Conservation (phyloP, 768 basidiomycete genomes). For the Lactarius deliciosus region DNA sequence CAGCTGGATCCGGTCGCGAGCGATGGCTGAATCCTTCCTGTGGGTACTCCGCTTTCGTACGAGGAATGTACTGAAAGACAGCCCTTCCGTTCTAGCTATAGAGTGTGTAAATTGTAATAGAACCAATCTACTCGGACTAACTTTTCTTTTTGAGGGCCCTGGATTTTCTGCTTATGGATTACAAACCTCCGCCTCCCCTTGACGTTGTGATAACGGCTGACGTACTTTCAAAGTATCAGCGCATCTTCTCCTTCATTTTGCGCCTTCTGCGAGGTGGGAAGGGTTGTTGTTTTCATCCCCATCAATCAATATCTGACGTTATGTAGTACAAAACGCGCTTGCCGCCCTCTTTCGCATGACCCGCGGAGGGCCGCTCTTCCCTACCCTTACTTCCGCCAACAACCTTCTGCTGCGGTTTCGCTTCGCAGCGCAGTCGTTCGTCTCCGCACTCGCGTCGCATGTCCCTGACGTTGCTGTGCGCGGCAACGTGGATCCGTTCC, state of each 20-base stretch:
- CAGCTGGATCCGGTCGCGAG: slow-evolving; percentile 59
- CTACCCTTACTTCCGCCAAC: slow-evolving; percentile 52
- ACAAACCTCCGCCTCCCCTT: slow-evolving; percentile 81
- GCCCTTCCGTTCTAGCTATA: slow-evolving; percentile 33
- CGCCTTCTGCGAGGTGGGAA: slow-evolving; percentile 71
- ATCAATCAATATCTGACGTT: background rate
- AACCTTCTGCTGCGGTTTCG: slow-evolving; percentile 65
- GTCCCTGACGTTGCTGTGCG: slow-evolving; percentile 81
- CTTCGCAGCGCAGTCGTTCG: slow-evolving; percentile 70
- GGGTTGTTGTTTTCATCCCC: background rate
- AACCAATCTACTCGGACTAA: slow-evolving; percentile 14
- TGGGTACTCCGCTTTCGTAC: slow-evolving; percentile 42
- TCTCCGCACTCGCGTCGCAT: slow-evolving; percentile 65
- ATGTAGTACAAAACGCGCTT: slow-evolving; percentile 64
- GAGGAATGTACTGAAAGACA: background rate
- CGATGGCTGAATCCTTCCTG: slow-evolving; percentile 83
- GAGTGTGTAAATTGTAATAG: slow-evolving; percentile 34
- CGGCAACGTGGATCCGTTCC: slow-evolving; percentile 71
- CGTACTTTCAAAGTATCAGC: slow-evolving; percentile 81
- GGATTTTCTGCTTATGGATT: slow-evolving; percentile 89
- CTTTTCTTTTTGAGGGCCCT: slow-evolving; percentile 54
- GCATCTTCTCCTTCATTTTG: slow-evolving; percentile 77
- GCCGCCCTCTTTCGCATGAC: slow-evolving; percentile 67
- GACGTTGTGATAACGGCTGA: slow-evolving; percentile 68
- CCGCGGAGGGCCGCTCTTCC: slow-evolving; percentile 52